phyloP scores from a whole-genome alignment of 768 basidiomycete genomes.

The Suillus tomentosus region DNA sequence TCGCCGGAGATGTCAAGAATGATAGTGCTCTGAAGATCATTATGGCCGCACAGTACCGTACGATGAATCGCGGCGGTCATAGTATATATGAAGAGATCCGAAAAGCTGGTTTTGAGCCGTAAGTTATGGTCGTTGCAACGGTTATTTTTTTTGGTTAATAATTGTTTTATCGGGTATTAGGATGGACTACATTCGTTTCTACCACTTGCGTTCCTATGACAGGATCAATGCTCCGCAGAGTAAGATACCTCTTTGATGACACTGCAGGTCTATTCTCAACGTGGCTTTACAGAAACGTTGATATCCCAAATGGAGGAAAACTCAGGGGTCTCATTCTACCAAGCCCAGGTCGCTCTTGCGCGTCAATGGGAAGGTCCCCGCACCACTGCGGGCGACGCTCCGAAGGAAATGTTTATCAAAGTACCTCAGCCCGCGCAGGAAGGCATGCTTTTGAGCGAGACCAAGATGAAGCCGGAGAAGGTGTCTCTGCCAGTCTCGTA shows the following conservation, averaged over 20 bases:
- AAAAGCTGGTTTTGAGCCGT: conserved; percentile 80
- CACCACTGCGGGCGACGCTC: conserved; percentile 34
- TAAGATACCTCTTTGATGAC: conserved; percentile 31
- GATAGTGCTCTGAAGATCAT: conserved; percentile 71
- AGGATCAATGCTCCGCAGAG: conserved; percentile 79
- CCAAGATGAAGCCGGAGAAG: conserved; percentile 53
- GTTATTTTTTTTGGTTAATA: neutral
- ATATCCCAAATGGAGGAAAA: conserved; percentile 72
- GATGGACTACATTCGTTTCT: conserved; percentile 86
- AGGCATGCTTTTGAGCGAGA: conserved; percentile 53
- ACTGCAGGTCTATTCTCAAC: conserved; percentile 23
- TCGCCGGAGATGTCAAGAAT: conserved; percentile 79
- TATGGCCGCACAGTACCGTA: conserved; percentile 86
- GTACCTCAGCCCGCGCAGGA: conserved; percentile 52
- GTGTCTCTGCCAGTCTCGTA: conserved; percentile 67
- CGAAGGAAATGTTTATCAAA: conserved; percentile 59
- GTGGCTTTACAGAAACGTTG: conserved; percentile 37
- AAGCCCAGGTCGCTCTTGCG: conserved; percentile 86
- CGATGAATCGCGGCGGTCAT: conserved; percentile 86
- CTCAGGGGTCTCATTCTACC: conserved; percentile 77
- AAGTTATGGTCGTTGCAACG: conserved; percentile 26
- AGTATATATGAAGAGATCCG: conserved; percentile 86
- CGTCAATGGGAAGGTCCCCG: conserved; percentile 70
- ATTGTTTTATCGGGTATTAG: conserved; percentile 37
- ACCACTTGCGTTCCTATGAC: conserved; percentile 90